Percentiles rank a stretch among this genome's conserved stretches.
These are phyloP conservation scores for Leptographium galeiforme DNA, from an alignment of 2,329 filamentous ascomycete species.

Conservation along the genomic window DNA sequence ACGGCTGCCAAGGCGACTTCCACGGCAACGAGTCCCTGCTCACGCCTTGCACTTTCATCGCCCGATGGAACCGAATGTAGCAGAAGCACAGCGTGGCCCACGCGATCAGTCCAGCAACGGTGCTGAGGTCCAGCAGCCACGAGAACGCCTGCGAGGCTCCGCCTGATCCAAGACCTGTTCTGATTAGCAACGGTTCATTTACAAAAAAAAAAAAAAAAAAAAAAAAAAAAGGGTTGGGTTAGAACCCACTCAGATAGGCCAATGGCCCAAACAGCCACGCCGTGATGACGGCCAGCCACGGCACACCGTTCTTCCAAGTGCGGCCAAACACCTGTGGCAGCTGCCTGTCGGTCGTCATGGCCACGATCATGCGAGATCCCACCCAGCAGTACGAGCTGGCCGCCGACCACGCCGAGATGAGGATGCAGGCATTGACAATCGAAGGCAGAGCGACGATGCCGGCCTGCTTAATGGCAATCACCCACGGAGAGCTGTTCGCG, in stretches of 20 bases:
- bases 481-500: slow-evolving; percentile 42
- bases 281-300: slow-evolving; percentile 41
- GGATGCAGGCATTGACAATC: slow-evolving; percentile 63
- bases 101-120: slow-evolving; percentile 55
- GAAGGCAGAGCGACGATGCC: slow-evolving; percentile 54
- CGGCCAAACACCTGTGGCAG: slow-evolving; percentile 41
- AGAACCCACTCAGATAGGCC: slow-evolving; percentile 47
- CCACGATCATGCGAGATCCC: slow-evolving; percentile 45
- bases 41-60: slow-evolving; percentile 49
- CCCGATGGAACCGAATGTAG: slow-evolving; percentile 55
- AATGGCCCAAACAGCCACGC: slow-evolving; percentile 49
- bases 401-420: slow-evolving; percentile 57
- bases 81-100: slow-evolving; percentile 54
- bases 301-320: slow-evolving; percentile 35
- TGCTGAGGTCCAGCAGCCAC: slow-evolving; percentile 23
- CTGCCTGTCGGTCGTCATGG: slow-evolving; percentile 43
- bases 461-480: slow-evolving; percentile 58
- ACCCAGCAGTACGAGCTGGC: slow-evolving; percentile 51
- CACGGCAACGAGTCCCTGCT: slow-evolving; percentile 43
- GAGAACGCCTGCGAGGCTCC: slow-evolving; percentile 26
- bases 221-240: too few relatives aligned
- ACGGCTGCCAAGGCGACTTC: not conserved
- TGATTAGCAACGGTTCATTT: not conserved
- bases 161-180: slow-evolving; percentile 28
- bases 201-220: too few relatives aligned